These are phyloP conservation scores for Striga hermonthica DNA, from an alignment of 305 asterid species.

Conservation along the genomic window DNA sequence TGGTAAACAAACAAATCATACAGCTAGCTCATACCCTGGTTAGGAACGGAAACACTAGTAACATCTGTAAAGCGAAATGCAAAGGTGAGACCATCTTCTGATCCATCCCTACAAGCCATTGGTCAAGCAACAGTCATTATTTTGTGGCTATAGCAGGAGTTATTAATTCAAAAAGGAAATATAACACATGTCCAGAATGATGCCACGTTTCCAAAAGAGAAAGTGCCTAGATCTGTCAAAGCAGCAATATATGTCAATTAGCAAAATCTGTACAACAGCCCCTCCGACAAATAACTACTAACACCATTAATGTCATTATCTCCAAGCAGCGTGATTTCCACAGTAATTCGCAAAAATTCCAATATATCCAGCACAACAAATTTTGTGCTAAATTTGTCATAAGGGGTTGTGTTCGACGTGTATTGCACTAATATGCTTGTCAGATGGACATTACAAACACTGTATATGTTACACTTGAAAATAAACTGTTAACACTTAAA, in stretches of 20 bases:
- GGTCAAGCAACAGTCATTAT: slow-evolving; percentile 29
- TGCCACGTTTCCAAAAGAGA: slow-evolving; percentile 26
- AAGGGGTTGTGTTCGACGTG: background rate
- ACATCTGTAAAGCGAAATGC: slow-evolving; percentile 97
- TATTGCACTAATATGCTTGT: slow-evolving; percentile 19
- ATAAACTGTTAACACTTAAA: slow-evolving; percentile 26
- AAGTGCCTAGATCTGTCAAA: slow-evolving; percentile 20
- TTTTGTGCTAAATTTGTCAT: slow-evolving; percentile 6
- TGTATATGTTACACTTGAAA: background rate
- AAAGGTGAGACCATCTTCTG: slow-evolving; percentile 95
- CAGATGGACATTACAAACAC: background rate
- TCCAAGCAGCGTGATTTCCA: slow-evolving; percentile 19
- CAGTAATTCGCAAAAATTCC: slow-evolving; percentile 26
- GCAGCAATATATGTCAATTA: slow-evolving; percentile 26
- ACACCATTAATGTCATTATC: background rate
- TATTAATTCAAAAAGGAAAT: slow-evolving; percentile 26
- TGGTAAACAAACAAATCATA: slow-evolving; percentile 25
- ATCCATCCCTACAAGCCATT: slow-evolving; percentile 62
- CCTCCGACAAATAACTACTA: slow-evolving; percentile 22
- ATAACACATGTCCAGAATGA: slow-evolving; percentile 22
- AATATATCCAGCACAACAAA: slow-evolving; percentile 27
- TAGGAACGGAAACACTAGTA: slow-evolving; percentile 67
- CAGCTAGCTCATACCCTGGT: slow-evolving; percentile 65
- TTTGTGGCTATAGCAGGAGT: slow-evolving; percentile 8
- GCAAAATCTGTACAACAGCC: slow-evolving; percentile 19